Conservation (phyloP, 306 rosid species). For the Rosa lucieae region DNA sequence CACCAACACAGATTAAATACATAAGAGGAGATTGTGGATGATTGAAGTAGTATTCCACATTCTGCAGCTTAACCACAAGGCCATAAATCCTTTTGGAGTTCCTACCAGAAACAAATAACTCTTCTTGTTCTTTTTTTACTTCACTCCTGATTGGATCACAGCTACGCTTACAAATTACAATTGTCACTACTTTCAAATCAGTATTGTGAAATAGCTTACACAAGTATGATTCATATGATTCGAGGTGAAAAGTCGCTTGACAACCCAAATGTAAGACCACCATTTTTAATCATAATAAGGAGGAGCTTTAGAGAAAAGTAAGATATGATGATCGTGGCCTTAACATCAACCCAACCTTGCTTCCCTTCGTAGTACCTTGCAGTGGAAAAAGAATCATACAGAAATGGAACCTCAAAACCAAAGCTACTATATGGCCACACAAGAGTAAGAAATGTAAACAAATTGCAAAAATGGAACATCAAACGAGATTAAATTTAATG, state of each 20-base stretch:
- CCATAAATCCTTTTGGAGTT: not conserved
- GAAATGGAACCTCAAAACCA: not conserved
- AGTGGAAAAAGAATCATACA: not conserved
- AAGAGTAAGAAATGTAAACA: not conserved
- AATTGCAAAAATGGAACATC: not conserved
- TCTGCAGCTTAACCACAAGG: not conserved
- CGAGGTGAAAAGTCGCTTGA: slow-evolving; percentile 15
- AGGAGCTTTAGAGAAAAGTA: slow-evolving; percentile 28
- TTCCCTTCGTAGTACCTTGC: slow-evolving; percentile 87
- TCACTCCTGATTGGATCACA: not conserved
- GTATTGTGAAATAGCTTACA: slow-evolving; percentile 10
- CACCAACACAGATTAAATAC: not conserved
- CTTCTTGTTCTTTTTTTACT: not conserved
- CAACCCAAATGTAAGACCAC: slow-evolving; percentile 5
- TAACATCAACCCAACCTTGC: slow-evolving; percentile 78
- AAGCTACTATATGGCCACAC: not conserved
- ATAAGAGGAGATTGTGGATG: not conserved
- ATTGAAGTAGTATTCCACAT: not conserved
- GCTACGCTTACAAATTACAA: not conserved
- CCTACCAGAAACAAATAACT: not conserved
- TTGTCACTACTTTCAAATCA: slow-evolving; percentile 8
- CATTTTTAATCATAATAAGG: slow-evolving; percentile 20
- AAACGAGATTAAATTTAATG: not conserved
- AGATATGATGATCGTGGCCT: slow-evolving; percentile 17
- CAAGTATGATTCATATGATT: slow-evolving; percentile 13